Evolutionary conservation across 768 basidiomycete species (phyloP), one percentile per base, ranked within the genome.

Genomic region (Leucosporidium yakuticum): DNA sequence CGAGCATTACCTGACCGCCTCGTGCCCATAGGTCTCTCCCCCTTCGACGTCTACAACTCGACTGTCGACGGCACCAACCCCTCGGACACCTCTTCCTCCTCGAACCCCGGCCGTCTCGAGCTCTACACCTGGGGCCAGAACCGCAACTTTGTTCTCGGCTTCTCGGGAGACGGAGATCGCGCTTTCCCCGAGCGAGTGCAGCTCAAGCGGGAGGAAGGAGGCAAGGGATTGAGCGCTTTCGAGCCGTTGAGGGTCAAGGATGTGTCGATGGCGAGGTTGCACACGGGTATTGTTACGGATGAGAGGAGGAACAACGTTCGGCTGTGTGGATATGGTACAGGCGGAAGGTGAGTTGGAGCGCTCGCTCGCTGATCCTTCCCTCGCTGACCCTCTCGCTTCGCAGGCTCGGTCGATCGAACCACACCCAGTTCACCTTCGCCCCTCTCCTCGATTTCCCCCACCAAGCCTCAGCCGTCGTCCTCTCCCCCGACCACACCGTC

Each of bases 401-500:
- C 73, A 90, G 90, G 23, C 83, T 93, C 21, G 93, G 91, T 4
- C 83, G 84, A 4, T 83, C 83, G 4, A 84, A 88, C 50, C 88
- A 92, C 74, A 91, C 88, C 20, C 90, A 93, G 77, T 88, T 88
- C 69, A 81, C 82, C 19, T 82, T 92, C 36, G 83, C 83, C 51
- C 85, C 87, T 1, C 77, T 90, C 21, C 76, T 83, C 1, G 83
- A 85, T 36, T 81, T 88, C 54, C 79, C 84, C 1, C 81, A 85
- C 49, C 69, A 73, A 34, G 83, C 93, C 36, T 79, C 82, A 9
- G 81, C 85, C 20, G 84, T 97, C 31, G 91, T 92, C 0, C 81
- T 93, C 11, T 94, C 91, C 17, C 95, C 95, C 77, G 96, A 99
- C 74, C 96, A 98, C 76, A 94, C 94, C 0, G 84, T 98, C 34